Percentiles rank a stretch among this genome's conserved stretches.
phyloP scores from a whole-genome alignment of 345 rosid species.

The Gossypium stocksii region DNA sequence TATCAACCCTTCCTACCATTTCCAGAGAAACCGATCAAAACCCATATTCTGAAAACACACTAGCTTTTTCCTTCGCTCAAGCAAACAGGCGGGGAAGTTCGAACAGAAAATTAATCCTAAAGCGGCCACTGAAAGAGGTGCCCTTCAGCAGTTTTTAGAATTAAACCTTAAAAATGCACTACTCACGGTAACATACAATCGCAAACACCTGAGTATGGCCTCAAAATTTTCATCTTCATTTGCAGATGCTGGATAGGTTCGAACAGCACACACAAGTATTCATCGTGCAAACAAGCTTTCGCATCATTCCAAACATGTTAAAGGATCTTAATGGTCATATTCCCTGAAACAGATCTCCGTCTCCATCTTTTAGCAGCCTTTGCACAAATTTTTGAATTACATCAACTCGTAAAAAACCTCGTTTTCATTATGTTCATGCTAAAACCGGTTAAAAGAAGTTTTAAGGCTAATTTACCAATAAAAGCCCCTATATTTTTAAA shows the following conservation, averaged over 20 bases:
- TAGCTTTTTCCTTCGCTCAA: too few species aligned
- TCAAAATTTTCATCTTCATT: neutral
- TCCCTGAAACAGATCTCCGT: conserved; percentile 43
- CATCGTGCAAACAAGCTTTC: conserved; percentile 71
- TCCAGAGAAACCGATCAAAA: neutral
- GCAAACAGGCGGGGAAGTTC: too few species aligned
- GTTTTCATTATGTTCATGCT: conserved; percentile 78
- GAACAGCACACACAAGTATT: conserved; percentile 88
- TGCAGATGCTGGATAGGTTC: conserved; percentile 86
- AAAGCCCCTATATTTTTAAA: too few species aligned
- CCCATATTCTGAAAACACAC: neutral
- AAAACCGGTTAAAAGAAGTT: conserved; percentile 47
- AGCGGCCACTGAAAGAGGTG: too few species aligned
- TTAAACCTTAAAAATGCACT: too few species aligned
- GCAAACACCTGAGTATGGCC: neutral
- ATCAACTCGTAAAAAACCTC: conserved; percentile 60
- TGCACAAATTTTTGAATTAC: conserved; percentile 42
- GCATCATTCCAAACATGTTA: conserved; percentile 48
- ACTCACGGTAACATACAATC: neutral
- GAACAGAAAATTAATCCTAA: too few species aligned
- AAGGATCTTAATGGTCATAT: conserved; percentile 53
- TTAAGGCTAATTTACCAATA: too few species aligned
- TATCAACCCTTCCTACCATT: conserved; percentile 75
- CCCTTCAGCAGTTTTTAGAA: too few species aligned
- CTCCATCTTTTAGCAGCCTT: conserved; percentile 50